Conservation (phyloP, 345 rosid genomes). For the Clausena lansium region DNA sequence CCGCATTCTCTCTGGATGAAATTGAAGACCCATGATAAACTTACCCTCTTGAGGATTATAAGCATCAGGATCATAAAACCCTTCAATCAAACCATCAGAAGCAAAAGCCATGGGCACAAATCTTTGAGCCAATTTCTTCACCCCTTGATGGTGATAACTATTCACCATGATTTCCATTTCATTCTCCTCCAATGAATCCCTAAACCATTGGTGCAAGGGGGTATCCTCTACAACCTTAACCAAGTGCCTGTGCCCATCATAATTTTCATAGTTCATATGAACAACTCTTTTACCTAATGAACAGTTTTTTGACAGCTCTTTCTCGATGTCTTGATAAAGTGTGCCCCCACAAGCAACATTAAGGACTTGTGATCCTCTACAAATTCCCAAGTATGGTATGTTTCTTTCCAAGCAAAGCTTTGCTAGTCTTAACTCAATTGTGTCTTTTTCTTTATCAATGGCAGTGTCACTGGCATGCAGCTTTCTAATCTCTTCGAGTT, state of each 20-base stretch:
- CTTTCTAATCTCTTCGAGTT: slow-evolving; percentile 48
- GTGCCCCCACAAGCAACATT: slow-evolving; percentile 71
- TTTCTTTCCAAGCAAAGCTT: slow-evolving; percentile 57
- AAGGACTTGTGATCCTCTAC: slow-evolving; percentile 73
- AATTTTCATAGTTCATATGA: slow-evolving; percentile 53
- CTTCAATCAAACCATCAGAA: slow-evolving; percentile 66
- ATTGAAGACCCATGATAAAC: slow-evolving; percentile 64
- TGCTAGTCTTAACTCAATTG: slow-evolving; percentile 55
- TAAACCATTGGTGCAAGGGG: slow-evolving; percentile 58
- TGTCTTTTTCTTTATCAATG: slow-evolving; percentile 59
- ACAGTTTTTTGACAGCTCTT: slow-evolving; percentile 30
- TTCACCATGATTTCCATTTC: slow-evolving; percentile 65
- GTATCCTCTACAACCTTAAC: slow-evolving; percentile 43
- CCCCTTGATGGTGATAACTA: slow-evolving; percentile 69
- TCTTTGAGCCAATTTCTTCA: slow-evolving; percentile 49
- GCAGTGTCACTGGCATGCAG: slow-evolving; percentile 48
- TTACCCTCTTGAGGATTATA: slow-evolving; percentile 59
- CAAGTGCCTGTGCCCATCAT: slow-evolving; percentile 55
- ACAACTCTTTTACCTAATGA: slow-evolving; percentile 23
- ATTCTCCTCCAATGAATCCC: slow-evolving; percentile 40
- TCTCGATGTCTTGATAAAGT: slow-evolving; percentile 61
- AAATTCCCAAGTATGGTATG: slow-evolving; percentile 65
- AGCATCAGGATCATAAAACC: slow-evolving; percentile 61
- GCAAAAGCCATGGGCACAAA: slow-evolving; percentile 68
- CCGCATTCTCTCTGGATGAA: slow-evolving; percentile 75